Evolutionary conservation across 108 stramenopile species (phyloP).

Genomic region (Chaetoceros muelleri): DNA sequence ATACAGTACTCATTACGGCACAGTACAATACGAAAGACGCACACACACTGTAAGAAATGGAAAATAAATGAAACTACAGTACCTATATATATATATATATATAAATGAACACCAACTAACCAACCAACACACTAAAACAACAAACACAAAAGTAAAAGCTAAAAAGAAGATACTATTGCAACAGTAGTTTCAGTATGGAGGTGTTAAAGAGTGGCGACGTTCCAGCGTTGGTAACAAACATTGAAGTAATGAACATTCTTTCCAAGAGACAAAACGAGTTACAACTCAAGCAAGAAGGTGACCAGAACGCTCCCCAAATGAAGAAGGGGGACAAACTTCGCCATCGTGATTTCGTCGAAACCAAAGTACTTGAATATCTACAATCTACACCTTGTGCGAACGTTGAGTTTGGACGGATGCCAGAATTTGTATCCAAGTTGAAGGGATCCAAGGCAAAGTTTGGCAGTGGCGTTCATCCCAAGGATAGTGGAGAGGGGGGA

Average conservation of each 20-base stretch:
- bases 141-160: too few relatives aligned
- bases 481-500: slow-evolving; percentile 3
- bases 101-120: too few relatives aligned
- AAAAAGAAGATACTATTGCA: too few relatives aligned
- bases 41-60: too few relatives aligned
- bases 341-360: slow-evolving; percentile 75
- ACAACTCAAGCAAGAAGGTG: slow-evolving; percentile 2
- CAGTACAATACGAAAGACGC: too few relatives aligned
- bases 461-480: background rate
- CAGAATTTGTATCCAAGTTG: slow-evolving; percentile 20
- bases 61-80: too few relatives aligned
- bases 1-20: too few relatives aligned
- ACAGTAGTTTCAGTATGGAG: slow-evolving; percentile 34
- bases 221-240: slow-evolving; percentile 50
- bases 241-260: slow-evolving; percentile 46
- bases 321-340: slow-evolving; percentile 18
- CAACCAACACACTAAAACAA: too few relatives aligned
- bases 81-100: too few relatives aligned
- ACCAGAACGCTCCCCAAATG: slow-evolving; percentile 6
- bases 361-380: slow-evolving; percentile 48
- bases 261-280: slow-evolving; percentile 6
- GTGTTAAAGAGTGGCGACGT: slow-evolving; percentile 26
- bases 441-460: slow-evolving; percentile 3
- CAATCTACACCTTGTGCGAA: slow-evolving; percentile 45
- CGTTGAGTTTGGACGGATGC: slow-evolving; percentile 18